Conservation (phyloP, 306 rosid genomes). For the Coriaria nepalensis region DNA sequence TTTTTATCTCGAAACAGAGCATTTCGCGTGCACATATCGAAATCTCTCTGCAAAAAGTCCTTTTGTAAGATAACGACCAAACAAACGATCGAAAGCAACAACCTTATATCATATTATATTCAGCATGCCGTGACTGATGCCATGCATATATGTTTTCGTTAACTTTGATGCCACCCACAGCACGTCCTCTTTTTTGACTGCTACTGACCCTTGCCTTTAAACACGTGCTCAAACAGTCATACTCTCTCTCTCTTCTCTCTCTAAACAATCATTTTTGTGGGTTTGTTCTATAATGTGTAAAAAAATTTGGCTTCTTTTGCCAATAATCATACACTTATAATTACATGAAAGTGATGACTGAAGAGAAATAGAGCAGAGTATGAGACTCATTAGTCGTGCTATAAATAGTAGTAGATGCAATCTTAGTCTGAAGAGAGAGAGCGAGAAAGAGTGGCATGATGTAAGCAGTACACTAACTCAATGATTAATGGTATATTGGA, state of each 20-base stretch:
- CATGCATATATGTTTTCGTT: slow-evolving; percentile 7
- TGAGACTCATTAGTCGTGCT: neutral
- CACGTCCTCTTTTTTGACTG: slow-evolving; percentile 35
- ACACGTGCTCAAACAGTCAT: slow-evolving; percentile 7
- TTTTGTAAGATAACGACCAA: slow-evolving; percentile 14
- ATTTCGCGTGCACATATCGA: neutral
- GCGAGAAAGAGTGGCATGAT: slow-evolving; percentile 6
- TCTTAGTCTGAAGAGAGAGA: slow-evolving; percentile 5
- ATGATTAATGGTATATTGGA: slow-evolving; percentile 31
- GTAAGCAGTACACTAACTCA: slow-evolving; percentile 32
- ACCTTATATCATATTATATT: slow-evolving; percentile 14
- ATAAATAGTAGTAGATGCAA: neutral
- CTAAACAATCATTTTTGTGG: neutral
- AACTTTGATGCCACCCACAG: slow-evolving; percentile 26
- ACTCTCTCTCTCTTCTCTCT: slow-evolving; percentile 6
- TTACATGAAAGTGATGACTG: neutral
- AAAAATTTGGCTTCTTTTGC: too few species aligned
- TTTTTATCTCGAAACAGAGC: neutral
- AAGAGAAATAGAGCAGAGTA: slow-evolving; percentile 1
- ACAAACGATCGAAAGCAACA: slow-evolving; percentile 22
- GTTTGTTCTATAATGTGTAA: too few species aligned
- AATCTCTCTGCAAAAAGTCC: too few species aligned
- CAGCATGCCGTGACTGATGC: neutral
- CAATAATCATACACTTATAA: too few species aligned
- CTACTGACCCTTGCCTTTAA: slow-evolving; percentile 18